Conservation (phyloP, 2,329 filamentous ascomycete genomes). For the Hymenoscyphus infarciens region DNA sequence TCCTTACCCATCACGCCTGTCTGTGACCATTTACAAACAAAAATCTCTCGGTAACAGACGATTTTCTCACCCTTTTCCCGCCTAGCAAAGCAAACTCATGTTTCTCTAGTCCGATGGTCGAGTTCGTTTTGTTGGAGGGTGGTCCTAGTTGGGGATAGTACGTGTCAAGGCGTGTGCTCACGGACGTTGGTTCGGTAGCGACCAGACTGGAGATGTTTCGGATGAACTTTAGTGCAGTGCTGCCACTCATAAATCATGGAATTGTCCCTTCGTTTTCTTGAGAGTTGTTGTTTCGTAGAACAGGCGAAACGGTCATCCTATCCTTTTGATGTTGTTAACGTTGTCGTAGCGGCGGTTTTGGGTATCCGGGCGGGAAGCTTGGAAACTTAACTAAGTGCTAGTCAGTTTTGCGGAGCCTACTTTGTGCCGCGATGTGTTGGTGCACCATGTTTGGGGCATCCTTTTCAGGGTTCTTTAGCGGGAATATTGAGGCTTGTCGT, state of each 20-base stretch:
- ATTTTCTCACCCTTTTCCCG: not conserved
- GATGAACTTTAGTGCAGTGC: not conserved
- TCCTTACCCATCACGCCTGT: too few species aligned
- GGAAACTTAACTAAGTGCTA: too few species aligned
- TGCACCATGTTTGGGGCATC: not conserved
- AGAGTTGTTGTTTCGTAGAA: not conserved
- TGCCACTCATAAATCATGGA: not conserved
- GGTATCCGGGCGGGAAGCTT: not conserved
- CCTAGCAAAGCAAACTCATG: not conserved
- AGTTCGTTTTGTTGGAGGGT: not conserved
- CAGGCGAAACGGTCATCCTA: constrained; percentile 1
- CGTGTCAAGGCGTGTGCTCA: not conserved
- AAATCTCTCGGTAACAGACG: too few species aligned
- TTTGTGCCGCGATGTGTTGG: not conserved
- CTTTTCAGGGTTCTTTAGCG: not conserved
- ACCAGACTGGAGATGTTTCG: not conserved
- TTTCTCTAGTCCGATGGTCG: constrained; percentile 3
- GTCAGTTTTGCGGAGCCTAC: too few species aligned
- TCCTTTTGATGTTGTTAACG: not conserved
- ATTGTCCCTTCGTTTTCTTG: not conserved
- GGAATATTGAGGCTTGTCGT: not conserved
- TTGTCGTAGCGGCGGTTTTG: not conserved
- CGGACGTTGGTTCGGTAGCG: not conserved
- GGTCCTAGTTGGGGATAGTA: not conserved
- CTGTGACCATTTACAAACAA: too few species aligned